These are phyloP conservation scores for Suillus hirtellus DNA, from an alignment of 768 basidiomycete genomes.

Conservation along the genomic window DNA sequence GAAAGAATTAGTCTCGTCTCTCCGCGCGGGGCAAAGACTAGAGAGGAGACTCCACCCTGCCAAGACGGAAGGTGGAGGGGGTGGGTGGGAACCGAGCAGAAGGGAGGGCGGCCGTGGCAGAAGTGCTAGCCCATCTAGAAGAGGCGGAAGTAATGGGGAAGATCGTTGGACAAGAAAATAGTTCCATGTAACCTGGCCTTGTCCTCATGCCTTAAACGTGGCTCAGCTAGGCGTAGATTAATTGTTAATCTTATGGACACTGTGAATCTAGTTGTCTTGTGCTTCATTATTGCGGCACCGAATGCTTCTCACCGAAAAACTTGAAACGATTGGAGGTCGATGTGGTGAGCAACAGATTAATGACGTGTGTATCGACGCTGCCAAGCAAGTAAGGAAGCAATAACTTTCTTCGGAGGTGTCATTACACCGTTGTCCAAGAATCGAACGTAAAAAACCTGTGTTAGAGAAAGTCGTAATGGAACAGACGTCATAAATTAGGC, in stretches of 20 bases:
- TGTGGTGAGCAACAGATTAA: neutral
- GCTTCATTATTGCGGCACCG: neutral
- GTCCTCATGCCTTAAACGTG: neutral
- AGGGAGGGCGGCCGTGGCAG: slow-evolving; percentile 64
- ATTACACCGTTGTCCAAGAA: neutral
- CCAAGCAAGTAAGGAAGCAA: neutral
- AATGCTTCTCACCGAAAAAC: neutral
- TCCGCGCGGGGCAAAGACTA: slow-evolving; percentile 80
- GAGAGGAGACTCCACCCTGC: slow-evolving; percentile 76
- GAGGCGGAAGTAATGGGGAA: slow-evolving; percentile 66
- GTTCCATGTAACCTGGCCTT: neutral
- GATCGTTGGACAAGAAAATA: slow-evolving; percentile 76
- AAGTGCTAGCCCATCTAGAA: slow-evolving; percentile 70
- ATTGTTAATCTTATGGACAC: slow-evolving; percentile 4
- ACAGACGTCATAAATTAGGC: too few species aligned
- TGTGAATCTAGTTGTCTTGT: neutral
- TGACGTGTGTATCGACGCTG: neutral
- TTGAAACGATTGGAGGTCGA: neutral
- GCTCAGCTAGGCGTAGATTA: slow-evolving; percentile 2
- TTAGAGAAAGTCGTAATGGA: neutral
- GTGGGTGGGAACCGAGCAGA: slow-evolving; percentile 83
- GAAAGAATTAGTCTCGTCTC: slow-evolving; percentile 74
- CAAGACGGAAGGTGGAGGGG: slow-evolving; percentile 63
- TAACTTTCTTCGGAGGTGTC: neutral
- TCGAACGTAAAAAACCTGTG: neutral